Conservation (phyloP, 2,329 filamentous ascomycete genomes). For the Albifimbria verrucaria region DNA sequence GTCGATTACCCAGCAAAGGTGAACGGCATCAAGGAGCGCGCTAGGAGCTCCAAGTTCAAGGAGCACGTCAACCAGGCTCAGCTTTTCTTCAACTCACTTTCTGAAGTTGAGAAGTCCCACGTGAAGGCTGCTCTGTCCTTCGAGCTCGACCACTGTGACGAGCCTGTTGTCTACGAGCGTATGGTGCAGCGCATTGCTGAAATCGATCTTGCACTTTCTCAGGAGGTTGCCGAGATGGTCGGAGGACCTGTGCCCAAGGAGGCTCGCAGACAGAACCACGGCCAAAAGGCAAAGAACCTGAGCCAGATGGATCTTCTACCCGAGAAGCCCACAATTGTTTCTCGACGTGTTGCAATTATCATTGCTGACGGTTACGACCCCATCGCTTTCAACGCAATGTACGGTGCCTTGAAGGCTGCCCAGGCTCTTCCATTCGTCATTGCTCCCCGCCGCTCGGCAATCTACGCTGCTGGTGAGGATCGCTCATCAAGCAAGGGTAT, state of each 20-base stretch:
- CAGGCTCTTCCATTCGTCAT: constrained; percentile 72
- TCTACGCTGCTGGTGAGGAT: constrained; percentile 59
- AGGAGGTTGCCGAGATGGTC: constrained; percentile 66
- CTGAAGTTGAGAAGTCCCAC: constrained; percentile 65
- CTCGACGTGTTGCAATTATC: constrained; percentile 70
- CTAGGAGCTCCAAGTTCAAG: constrained; percentile 69
- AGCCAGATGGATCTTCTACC: constrained; percentile 68
- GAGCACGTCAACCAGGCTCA: constrained; percentile 78
- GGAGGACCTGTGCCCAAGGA: constrained; percentile 59
- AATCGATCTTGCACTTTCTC: constrained; percentile 68
- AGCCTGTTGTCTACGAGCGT: constrained; percentile 70
- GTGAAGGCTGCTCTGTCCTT: constrained; percentile 70
- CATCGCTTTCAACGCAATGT: constrained; percentile 61
- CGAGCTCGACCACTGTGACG: constrained; percentile 79
- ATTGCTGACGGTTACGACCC: constrained; percentile 75
- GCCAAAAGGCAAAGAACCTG: constrained; percentile 62
- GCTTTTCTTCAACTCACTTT: constrained; percentile 78
- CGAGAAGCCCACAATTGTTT: constrained; percentile 61
- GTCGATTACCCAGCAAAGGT: constrained; percentile 62
- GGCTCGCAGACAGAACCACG: constrained; percentile 56
- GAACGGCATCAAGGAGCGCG: constrained; percentile 66
- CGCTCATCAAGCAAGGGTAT: constrained; percentile 50
- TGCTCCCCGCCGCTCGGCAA: constrained; percentile 61
- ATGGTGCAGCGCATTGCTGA: constrained; percentile 66
- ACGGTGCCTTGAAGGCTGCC: constrained; percentile 58